Evolutionary conservation across 1,139 yeast genomes (phyloP), one percentile per base, ranked within the genome.

Genomic region (Keqinozyma sinolaborantium): DNA sequence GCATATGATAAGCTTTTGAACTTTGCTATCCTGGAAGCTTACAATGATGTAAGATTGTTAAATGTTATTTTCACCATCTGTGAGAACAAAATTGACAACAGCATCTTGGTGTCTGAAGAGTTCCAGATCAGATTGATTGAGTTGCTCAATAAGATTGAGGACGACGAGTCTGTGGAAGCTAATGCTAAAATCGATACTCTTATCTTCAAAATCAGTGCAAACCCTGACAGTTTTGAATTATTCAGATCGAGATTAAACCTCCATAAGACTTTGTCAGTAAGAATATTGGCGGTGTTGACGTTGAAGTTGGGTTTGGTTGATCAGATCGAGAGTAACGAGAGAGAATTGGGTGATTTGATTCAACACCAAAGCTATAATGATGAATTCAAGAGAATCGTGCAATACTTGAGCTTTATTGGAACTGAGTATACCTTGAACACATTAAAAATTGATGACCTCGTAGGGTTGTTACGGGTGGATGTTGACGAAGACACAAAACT

Each of bases 101-200:
- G 25, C 40, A 49, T 23, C 34, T 42, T 1, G 52, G 58, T 16
- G 48, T 61, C 24, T 51, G 61, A 4, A 42, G 40, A 23, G 41
- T 51, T 12, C 45, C 55, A 31, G 12, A 7, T 3, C 3, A 47
- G 48, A 32, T 48, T 67, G 15, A 41, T 65, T 24, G 67, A 64
- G 36, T 51, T 57, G 25, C 42, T 65, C 29, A 50, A 47, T 26
- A 30, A 42, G 6, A 42, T 56, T 26, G 42, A 50, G 10, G 41
- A 39, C 14, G 39, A 35, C 3, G 39, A 45, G 2, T 51, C 57
- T 25, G 38, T 58, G 16, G 38, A 38, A 11, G 36, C 41, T n/a
- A 38, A 29, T 2, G 24, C 27, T 7, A 30, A 32, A n/a, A 16
- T 42, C 2, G 36, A 39, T 9, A 24, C 24, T 2, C 25, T 40